These are phyloP conservation scores for Eucommia ulmoides DNA, from an alignment of 257 asterid genomes.

Conservation along the genomic window DNA sequence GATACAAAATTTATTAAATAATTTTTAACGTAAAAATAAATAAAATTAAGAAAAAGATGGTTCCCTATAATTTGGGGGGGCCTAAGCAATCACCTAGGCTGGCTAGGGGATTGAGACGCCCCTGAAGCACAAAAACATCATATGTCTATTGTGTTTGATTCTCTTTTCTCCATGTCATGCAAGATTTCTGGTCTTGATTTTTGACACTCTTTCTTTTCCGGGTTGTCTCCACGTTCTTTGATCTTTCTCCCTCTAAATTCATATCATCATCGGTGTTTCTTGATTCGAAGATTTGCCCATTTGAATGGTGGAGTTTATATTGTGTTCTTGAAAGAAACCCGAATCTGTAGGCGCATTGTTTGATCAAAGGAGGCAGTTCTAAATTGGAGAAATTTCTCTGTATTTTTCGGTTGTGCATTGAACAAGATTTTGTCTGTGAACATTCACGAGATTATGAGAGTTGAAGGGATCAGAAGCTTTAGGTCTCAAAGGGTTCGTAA, in stretches of 20 bases:
- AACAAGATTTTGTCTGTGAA: background rate
- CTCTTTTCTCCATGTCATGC: too few relatives aligned
- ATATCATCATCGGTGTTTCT: background rate
- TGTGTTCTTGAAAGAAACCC: conserved; percentile 6
- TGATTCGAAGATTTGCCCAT: background rate
- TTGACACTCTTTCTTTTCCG: conserved; percentile 10
- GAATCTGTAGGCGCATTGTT: background rate
- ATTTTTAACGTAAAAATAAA: too few relatives aligned
- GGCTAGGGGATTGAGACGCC: too few relatives aligned
- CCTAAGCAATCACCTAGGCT: too few relatives aligned
- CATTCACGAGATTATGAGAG: background rate
- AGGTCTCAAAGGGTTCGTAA: too few relatives aligned
- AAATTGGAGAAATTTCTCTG: background rate
- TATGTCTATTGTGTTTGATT: too few relatives aligned
- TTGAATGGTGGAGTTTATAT: conserved; percentile 5
- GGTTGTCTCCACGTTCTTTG: background rate
- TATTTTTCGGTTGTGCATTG: background rate
- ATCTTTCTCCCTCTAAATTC: background rate
- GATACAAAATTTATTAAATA: too few relatives aligned
- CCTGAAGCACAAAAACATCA: too few relatives aligned
- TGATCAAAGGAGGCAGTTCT: background rate
- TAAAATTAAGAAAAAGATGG: too few relatives aligned
- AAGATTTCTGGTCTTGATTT: conserved; percentile 56
- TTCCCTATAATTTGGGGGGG: too few relatives aligned
- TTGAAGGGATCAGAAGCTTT: background rate